Base-by-base conservation (phyloP, 1,284 basidiomycete species). In the Cerioporus squamosus region DNA sequence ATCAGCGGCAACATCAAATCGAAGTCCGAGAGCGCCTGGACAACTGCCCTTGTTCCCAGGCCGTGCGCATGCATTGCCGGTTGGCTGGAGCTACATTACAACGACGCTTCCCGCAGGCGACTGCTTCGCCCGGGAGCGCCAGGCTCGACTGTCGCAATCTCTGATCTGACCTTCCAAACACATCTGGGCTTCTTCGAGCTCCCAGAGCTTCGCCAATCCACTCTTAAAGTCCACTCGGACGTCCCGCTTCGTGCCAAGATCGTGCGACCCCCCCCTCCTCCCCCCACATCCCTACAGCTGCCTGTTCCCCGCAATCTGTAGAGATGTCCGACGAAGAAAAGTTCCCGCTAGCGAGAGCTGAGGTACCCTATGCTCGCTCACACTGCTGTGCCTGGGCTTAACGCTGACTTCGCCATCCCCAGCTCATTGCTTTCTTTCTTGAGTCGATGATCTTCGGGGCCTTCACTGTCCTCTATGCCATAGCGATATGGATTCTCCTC, bases 371-470 rank as follows among this genome's bases (percentile, higher is more conserved):
- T 51, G 3, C 36, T 33, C 18, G 15, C 51, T 17, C 10, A 39
- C 18, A 9, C 2, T n/a, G 12, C 40, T 22, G 40, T 6, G 3
- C 20, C 23, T 14, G 20, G 18, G 36, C 17, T 18, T n/a, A 2
- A 20, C 20, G 10, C 29, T 9, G 44, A 17, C 18, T 33, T 47
- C n/a, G 2, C 20, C 24, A 31, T 7, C 31, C 10, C 24, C 38
- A 59, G 58, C 53, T 59, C 53, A 55, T 59, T 31, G 58, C 58
- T 17, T 26, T 64, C 22, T 64, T 62, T 29, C 56, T 62, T 20
- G 63, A 64, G 51, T 64, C 63, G 46, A 44, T 64, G 60, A 15
- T 64, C 20, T 64, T 62, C 36, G 63, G 63, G 42, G 63, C 58
- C 23, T 64, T 64, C 58, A 54, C 58, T 42, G 63, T 64, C 26